Base-by-base conservation (phyloP, 768 basidiomycete species). In the Lepiota brunneoincarnata region DNA sequence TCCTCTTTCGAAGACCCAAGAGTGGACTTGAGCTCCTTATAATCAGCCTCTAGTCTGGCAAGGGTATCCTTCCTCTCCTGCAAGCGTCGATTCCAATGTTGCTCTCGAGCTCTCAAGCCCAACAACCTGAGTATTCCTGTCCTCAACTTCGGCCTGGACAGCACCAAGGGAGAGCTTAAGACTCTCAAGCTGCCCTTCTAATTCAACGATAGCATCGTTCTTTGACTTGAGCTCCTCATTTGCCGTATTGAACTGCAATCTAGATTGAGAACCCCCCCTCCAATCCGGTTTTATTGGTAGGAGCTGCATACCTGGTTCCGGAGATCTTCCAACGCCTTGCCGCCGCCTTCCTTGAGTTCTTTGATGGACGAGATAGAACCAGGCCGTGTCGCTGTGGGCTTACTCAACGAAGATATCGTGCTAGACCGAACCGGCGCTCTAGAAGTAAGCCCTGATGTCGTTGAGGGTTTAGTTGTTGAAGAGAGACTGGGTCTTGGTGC, bases 311-410 rank as follows among this genome's bases (percentile, higher is more conserved):
- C 89, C 78, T 88, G 82, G 45, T 64, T 72, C 64, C 85, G 82
- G 15, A 89, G 62, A 51, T 82, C 86, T 52, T 77, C 76, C 18
- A 83, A 58, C 11, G 68, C 77, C 61, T 80, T 67, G 15, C 48
- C 82, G 38, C 69, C 72, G 58, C 84, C 83, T 57, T 84, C 85
- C 57, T 78, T 81, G 15, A 86, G 72, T 61, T 90, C 90, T 55
- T 76, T 79, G 55, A 91, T 83, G 7, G 89, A 89, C n/a, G 86
- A 78, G 44, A 91, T 83, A 12, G 89, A 91, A 21, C 45, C 51
- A 6, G 51, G 41, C 10, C 50, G 51, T 5, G 31, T n/a, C 2
- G 45, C 45, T 7, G 45, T 36, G 15, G 54, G 18, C 21, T 28
- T 59, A 28, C 34, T 50, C 21, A 44, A 34, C 21, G 40, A 23